Base-by-base conservation (phyloP, 2,329 filamentous ascomycete species). In the Lasiodiplodia sp. region DNA sequence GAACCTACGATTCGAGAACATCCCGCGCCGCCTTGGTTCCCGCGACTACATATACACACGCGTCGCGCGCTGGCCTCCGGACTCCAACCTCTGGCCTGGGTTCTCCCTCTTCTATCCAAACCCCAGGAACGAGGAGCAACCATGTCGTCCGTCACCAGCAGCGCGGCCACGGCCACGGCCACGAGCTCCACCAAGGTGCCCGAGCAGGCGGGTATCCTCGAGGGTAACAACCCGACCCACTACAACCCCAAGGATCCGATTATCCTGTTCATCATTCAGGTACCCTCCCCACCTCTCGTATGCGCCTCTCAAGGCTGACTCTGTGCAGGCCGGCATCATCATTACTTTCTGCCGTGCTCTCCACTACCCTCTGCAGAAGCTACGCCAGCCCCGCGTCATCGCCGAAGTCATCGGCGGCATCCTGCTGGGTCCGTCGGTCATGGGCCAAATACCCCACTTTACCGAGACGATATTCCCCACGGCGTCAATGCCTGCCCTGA, bases 331-430 rank as follows among this genome's bases (percentile, higher is more conserved):
- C 31, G 84, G 84, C 69, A 90, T 94, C 69, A 92, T 94, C 75
- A 89, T 94, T 74, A 86, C 92, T 68, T 88, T 93, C 78, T 93
- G 90, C 75, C 89, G 91, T 38, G 78, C 92, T 55, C 83, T 94
- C 23, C 91, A 95, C 77, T 94, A 87, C 82, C 92, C 92, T 11
- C 86, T 95, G 5, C 90, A 90, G 73, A 90, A 89, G 74, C 85
- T 96, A 62, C 89, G 91, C 68, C 92, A 96, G 76, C 92, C 92
- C 71, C 88, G 91, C 57, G 92, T 96, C 72, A 94, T 96, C 73
- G 91, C 92, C 62, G 92, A 96, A 81, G 92, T 96, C 69, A 88
- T 95, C 67, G 92, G 91, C n/a, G 92, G 92, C 66, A 92, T 96
- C 75, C 79, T 97, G 47, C 86, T 97, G 1, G 94, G 94, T 3